Base-by-base conservation (phyloP, 768 basidiomycete species). In the Rubroboletus pulcherrimus region DNA sequence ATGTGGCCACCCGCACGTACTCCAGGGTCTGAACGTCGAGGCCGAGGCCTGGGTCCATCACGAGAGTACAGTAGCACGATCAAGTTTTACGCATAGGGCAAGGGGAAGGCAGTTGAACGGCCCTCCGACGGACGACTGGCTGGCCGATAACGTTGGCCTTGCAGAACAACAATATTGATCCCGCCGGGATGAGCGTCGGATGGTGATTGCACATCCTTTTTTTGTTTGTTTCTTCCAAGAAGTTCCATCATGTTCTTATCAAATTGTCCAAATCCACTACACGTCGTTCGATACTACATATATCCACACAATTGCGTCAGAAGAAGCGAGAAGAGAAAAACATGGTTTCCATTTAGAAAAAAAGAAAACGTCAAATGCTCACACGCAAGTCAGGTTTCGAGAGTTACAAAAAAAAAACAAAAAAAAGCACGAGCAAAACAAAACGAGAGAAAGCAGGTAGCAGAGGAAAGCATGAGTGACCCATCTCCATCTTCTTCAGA, bases 401-500 rank as follows among this genome's bases (percentile, higher is more conserved):
- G 26, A 24, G 29, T 24, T 4, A 11, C 30, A 47, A 38, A 38
- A 33, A 40, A 2, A 29, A 29, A 29, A 15, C n/a, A n/a, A 29
- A n/a, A 21, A 3, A 24, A 17, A 24, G 0, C 7, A 17, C 0
- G 3, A 0, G 8, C 7, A 15, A 26, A 21, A 38, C 15, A 53
- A 10, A 7, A 37, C 40, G 5, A 8, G 8, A 31, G n/a, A 33
- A 29, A 29, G 15, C 6, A 34, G 4, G 33, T 12, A 17, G 29
- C 31, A 4, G 6, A 24, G 19, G 0, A 31, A 19, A 15, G 29
- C 7, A 17, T 12, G 30, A 4, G 8, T 2, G 3, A 45, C 2
- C 34, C 30, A 8, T 17, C 33, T 35, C 26, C 15, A 49, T 69
- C 24, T 24, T 24, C 4, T 24, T 24, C 49, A 71, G 37, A 64